Evolutionary conservation across 2,329 filamentous ascomycete species (phyloP).

Genomic region (Catunica adiposa): DNA sequence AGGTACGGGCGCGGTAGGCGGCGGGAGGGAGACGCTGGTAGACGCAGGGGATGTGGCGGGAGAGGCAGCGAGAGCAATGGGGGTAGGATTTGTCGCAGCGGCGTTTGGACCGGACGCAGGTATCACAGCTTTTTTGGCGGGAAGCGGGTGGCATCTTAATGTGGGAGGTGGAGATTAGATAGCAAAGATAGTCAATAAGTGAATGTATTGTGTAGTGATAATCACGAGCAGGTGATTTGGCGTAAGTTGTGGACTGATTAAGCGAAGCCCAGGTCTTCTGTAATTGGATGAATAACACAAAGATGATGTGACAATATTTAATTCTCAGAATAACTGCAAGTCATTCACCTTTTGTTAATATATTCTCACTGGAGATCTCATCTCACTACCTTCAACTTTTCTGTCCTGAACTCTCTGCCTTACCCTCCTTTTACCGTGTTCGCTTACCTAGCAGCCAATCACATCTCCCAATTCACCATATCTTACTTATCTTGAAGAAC

Average conservation of each 20-base stretch:
- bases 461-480: neutral
- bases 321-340: neutral
- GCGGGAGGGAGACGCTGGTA: neutral
- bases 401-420: too few species aligned
- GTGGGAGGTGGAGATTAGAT: neutral
- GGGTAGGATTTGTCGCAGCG: constrained; percentile 31
- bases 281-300: too few species aligned
- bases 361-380: neutral
- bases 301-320: neutral
- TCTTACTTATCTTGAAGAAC: neutral
- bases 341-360: neutral
- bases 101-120: constrained; percentile 31
- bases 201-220: neutral
- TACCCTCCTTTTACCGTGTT: too few species aligned
- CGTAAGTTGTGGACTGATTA: too few species aligned
- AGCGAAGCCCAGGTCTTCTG: too few species aligned
- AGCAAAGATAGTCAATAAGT: neutral
- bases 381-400: neutral
- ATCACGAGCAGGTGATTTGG: too few species aligned
- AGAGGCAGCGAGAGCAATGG: constrained; percentile 27
- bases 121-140: constrained; percentile 35
- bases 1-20: neutral
- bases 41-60: neutral
- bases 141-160: constrained; percentile 20
- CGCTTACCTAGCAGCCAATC: neutral